Conservation (phyloP, 805 yeast species). For the Kazachstania bromeliacearum region DNA sequence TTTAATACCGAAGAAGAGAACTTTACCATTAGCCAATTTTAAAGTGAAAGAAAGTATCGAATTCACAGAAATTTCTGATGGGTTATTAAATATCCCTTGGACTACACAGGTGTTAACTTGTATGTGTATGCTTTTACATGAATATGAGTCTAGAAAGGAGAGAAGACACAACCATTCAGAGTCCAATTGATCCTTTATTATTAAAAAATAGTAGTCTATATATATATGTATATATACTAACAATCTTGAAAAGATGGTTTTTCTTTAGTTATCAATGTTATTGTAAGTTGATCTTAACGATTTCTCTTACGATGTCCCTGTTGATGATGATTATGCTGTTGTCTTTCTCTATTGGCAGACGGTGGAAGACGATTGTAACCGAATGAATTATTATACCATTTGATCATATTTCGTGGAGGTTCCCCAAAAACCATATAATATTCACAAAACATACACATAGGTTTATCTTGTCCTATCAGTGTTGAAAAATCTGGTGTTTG, state of each 20-base stretch:
- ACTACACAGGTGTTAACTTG: conserved; percentile 24
- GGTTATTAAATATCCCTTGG: conserved; percentile 18
- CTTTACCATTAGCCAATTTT: conserved; percentile 18
- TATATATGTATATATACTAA: conserved; percentile 1
- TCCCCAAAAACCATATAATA: conserved; percentile 43
- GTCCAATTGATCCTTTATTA: background rate
- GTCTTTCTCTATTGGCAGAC: conserved; percentile 5
- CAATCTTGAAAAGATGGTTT: too few species aligned
- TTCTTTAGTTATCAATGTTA: too few species aligned
- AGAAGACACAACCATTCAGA: conserved; percentile 13
- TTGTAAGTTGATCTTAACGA: conserved; percentile 7
- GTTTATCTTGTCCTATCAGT: conserved; percentile 14
- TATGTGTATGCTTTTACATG: conserved; percentile 28
- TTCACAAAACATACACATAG: conserved; percentile 42
- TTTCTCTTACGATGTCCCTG: conserved; percentile 15
- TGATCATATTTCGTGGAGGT: conserved; percentile 42
- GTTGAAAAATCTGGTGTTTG: conserved; percentile 19
- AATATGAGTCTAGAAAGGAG: conserved; percentile 27
- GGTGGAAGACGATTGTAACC: conserved; percentile 20
- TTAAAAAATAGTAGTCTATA: background rate
- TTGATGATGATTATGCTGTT: conserved; percentile 8
- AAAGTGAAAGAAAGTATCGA: conserved; percentile 14
- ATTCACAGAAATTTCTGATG: conserved; percentile 2
- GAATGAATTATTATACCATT: conserved; percentile 35
- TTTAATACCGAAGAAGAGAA: conserved; percentile 22